These are phyloP conservation scores for Ephemerocybe angulata DNA, from an alignment of 768 basidiomycete species.

Conservation along the genomic window DNA sequence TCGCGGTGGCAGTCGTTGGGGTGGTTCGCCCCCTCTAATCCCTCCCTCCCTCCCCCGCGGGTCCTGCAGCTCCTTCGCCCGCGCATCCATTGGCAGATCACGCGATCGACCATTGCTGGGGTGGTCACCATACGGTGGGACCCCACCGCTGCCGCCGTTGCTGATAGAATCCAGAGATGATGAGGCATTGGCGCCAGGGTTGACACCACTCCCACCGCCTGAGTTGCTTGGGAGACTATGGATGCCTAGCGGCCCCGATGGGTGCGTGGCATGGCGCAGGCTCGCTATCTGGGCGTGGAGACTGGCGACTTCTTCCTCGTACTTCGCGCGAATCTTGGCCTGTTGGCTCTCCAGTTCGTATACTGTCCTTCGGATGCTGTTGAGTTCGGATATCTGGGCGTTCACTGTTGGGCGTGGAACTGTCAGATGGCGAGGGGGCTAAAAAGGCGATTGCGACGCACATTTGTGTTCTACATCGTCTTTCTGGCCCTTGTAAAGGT, in stretches of 20 bases:
- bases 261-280: conserved; percentile 30
- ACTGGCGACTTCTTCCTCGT: conserved; percentile 72
- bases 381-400: conserved; percentile 85
- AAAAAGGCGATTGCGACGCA: conserved; percentile 29
- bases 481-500: conserved; percentile 62
- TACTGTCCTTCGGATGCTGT: conserved; percentile 81
- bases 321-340: conserved; percentile 78
- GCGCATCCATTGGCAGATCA: background rate
- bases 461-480: conserved; percentile 91
- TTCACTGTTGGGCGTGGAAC: conserved; percentile 40
- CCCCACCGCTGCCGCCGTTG: conserved; percentile 12
- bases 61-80: background rate
- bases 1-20: background rate
- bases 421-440: conserved; percentile 5
- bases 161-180: background rate
- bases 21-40: conserved; percentile 18
- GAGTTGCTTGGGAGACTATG: background rate
- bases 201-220: background rate
- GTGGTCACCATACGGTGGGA: conserved; percentile 17
- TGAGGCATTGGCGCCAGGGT: background rate
- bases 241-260: conserved; percentile 6
- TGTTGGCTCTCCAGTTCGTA: conserved; percentile 92
- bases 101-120: conserved; percentile 7
- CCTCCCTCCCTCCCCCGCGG: conserved; percentile 18
- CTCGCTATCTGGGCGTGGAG: conserved; percentile 64